These are phyloP conservation scores for Phlyctochytrium planicorne DNA, from an alignment of 192 early-diverging fungal species.

Conservation along the genomic window DNA sequence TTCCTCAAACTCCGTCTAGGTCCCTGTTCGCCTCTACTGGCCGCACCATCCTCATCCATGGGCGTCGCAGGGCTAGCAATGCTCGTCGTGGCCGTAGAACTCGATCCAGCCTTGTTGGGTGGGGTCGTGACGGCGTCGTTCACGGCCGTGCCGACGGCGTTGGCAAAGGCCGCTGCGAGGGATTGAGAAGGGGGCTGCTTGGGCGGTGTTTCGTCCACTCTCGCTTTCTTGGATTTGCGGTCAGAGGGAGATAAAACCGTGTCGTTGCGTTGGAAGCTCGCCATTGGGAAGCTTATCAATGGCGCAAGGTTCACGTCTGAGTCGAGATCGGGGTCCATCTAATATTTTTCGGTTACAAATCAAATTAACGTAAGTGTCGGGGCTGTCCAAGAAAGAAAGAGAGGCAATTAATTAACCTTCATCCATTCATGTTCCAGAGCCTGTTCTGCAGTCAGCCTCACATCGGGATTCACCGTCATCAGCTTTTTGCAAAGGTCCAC, in stretches of 20 bases:
- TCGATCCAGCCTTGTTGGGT: too few relatives aligned
- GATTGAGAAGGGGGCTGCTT: too few relatives aligned
- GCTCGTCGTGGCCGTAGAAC: too few relatives aligned
- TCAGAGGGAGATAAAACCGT: neutral
- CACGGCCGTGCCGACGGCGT: too few relatives aligned
- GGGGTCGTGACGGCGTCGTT: too few relatives aligned
- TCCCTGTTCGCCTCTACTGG: too few relatives aligned
- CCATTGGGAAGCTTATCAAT: neutral
- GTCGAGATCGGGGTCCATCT: neutral
- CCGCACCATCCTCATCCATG: too few relatives aligned
- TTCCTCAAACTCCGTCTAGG: too few relatives aligned
- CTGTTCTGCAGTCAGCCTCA: slow-evolving; percentile 70
- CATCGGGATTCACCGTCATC: slow-evolving; percentile 61
- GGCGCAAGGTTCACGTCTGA: neutral
- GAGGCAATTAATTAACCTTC: neutral
- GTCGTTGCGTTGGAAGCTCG: neutral
- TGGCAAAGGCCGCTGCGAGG: too few relatives aligned
- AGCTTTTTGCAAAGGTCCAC: slow-evolving; percentile 29
- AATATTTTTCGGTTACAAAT: neutral
- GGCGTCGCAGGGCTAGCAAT: too few relatives aligned
- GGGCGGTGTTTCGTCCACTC: too few relatives aligned
- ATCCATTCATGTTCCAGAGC: slow-evolving; percentile 82
- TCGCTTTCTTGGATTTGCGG: neutral
- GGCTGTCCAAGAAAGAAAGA: neutral
- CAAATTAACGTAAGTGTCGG: neutral